phyloP scores from a whole-genome alignment of 179 eudicot genomes.

The Beta macrorhiza region DNA sequence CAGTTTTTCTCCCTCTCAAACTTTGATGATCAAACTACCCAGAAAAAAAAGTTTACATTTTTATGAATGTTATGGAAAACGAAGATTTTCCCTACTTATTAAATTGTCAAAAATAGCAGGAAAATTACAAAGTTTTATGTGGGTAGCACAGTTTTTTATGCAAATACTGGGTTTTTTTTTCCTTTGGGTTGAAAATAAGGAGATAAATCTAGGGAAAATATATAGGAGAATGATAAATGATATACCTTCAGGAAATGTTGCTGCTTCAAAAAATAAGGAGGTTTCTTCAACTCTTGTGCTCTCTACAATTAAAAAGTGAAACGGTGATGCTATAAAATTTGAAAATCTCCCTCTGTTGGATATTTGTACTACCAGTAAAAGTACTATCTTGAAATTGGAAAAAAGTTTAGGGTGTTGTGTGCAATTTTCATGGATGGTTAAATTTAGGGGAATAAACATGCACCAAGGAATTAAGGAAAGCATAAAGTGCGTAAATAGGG shows the following conservation, averaged over 20 bases:
- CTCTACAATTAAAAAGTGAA: neutral
- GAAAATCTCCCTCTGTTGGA: too few relatives aligned
- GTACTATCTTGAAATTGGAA: too few relatives aligned
- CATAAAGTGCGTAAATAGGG: too few relatives aligned
- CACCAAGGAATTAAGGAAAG: too few relatives aligned
- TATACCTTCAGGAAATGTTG: neutral
- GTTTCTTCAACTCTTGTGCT: neutral
- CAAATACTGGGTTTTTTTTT: neutral
- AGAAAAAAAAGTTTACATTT: neutral
- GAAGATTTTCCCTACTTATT: neutral
- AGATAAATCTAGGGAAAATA: neutral
- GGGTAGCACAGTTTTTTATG: neutral
- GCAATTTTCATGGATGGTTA: too few relatives aligned
- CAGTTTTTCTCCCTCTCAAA: neutral
- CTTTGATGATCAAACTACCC: neutral
- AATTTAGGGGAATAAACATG: too few relatives aligned
- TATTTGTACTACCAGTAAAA: too few relatives aligned
- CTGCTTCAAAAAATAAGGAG: neutral
- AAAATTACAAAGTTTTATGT: neutral
- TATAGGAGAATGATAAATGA: neutral
- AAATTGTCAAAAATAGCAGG: neutral
- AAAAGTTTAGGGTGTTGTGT: too few relatives aligned
- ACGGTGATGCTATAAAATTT: too few relatives aligned
- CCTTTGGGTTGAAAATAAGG: neutral
- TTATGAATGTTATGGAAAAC: neutral